Evolutionary conservation across 345 rosid species (phyloP).

Genomic region (Lenwebbia sp.): DNA sequence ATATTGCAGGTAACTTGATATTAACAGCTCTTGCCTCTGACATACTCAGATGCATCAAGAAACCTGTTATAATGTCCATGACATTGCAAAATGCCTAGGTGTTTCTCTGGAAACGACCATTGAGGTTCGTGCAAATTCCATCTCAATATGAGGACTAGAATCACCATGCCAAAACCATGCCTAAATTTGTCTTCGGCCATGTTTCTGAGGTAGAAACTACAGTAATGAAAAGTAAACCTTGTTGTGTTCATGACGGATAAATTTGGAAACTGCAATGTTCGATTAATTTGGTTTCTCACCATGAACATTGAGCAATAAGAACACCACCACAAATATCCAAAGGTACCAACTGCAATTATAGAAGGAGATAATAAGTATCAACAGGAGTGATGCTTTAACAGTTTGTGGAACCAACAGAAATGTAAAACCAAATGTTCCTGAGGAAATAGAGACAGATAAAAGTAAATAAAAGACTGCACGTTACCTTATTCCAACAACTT

Average conservation of each 20-base stretch:
- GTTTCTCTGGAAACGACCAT: not conserved
- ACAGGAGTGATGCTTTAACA: not conserved
- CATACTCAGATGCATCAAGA: not conserved
- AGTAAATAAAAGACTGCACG: too few species aligned
- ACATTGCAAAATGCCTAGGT: not conserved
- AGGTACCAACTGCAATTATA: slow-evolving; percentile 72
- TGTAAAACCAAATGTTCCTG: not conserved
- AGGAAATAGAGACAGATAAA: not conserved
- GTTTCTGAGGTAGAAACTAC: not conserved
- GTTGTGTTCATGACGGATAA: not conserved
- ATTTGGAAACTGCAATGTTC: not conserved
- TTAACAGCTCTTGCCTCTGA: not conserved
- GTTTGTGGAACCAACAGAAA: not conserved
- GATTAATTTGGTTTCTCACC: slow-evolving; percentile 22
- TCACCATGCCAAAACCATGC: not conserved
- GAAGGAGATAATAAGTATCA: not conserved
- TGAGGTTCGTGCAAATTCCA: not conserved
- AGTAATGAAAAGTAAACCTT: not conserved
- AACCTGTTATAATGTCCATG: not conserved
- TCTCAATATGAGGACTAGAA: not conserved
- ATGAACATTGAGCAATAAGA: slow-evolving; percentile 60
- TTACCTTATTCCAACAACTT: slow-evolving; percentile 92
- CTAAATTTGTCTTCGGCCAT: not conserved
- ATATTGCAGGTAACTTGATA: not conserved
- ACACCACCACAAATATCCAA: slow-evolving; percentile 74